Evolutionary conservation across 2,329 filamentous ascomycete species (phyloP).

Genomic region (Sporothrix euskadiensis): DNA sequence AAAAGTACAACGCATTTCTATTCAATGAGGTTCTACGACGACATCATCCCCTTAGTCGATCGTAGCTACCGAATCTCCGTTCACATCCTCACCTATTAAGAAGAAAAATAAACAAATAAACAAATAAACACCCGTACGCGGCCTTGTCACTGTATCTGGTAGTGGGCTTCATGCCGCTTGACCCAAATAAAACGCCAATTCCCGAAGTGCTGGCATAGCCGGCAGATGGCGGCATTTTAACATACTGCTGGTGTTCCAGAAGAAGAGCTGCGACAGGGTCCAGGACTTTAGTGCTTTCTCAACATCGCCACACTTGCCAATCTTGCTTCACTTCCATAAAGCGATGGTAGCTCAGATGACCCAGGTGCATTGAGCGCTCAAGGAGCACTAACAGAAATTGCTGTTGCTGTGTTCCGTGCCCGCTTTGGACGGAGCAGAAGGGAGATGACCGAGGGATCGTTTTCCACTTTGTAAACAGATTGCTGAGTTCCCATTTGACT

Average conservation of each 20-base stretch:
- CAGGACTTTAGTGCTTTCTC: slow-evolving; percentile 51
- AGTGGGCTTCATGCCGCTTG: too few species aligned
- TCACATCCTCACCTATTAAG: too few species aligned
- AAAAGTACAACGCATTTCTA: too few species aligned
- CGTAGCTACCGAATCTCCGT: too few species aligned
- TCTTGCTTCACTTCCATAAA: slow-evolving; percentile 57
- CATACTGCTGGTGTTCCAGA: slow-evolving; percentile 46
- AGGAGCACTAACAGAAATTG: slow-evolving; percentile 67
- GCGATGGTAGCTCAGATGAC: slow-evolving; percentile 44
- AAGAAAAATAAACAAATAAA: too few species aligned
- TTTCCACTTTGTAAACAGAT: slow-evolving; percentile 59
- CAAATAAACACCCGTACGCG: too few species aligned
- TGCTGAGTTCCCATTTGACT: slow-evolving; percentile 67
- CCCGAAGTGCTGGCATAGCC: too few species aligned
- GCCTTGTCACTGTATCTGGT: too few species aligned
- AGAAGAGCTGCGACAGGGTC: slow-evolving; percentile 62
- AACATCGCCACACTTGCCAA: slow-evolving; percentile 65
- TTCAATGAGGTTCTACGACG: too few species aligned
- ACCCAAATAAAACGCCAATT: too few species aligned
- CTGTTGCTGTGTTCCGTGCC: slow-evolving; percentile 47
- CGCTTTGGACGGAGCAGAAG: slow-evolving; percentile 58
- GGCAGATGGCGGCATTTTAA: too few species aligned
- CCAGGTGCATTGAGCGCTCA: slow-evolving; percentile 60
- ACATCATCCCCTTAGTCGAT: too few species aligned
- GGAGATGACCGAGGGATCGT: slow-evolving; percentile 52